Conservation (phyloP, 495 filamentous ascomycete species). For the Xylaria flabelliformis region DNA sequence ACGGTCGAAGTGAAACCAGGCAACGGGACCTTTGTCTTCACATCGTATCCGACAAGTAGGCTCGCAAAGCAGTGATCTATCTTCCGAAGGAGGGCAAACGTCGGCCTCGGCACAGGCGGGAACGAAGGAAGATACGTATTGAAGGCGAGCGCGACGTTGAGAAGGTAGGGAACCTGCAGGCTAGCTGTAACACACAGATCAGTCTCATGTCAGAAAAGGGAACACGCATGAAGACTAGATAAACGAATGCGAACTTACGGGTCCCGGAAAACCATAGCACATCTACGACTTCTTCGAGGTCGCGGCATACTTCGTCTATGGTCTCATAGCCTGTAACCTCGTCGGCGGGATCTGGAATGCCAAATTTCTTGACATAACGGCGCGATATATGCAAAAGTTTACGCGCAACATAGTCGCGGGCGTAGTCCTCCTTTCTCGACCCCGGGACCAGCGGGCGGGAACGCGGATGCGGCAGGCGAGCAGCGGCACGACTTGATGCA, state of each 20-base stretch:
- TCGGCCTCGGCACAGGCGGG: conserved; percentile 66
- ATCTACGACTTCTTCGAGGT: conserved; percentile 74
- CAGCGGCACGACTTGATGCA: conserved; percentile 49
- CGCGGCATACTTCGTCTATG: conserved; percentile 70
- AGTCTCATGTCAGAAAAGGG: neutral
- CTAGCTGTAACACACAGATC: conserved; percentile 56
- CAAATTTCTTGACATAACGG: conserved; percentile 77
- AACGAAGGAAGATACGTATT: conserved; percentile 70
- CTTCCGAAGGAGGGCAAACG: conserved; percentile 73
- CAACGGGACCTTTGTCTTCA: conserved; percentile 66
- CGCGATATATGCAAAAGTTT: conserved; percentile 68
- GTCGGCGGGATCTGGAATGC: conserved; percentile 57
- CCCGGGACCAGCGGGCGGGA: conserved; percentile 69
- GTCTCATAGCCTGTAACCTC: conserved; percentile 68
- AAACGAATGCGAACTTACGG: conserved; percentile 59
- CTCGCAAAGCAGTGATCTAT: conserved; percentile 79
- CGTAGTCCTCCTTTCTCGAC: conserved; percentile 75
- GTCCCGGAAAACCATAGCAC: conserved; percentile 84
- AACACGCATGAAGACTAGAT: conserved; percentile 17
- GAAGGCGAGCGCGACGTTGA: conserved; percentile 74
- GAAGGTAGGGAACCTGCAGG: conserved; percentile 82
- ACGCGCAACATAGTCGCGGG: conserved; percentile 71
- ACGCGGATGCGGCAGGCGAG: conserved; percentile 68
- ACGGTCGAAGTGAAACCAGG: conserved; percentile 70
- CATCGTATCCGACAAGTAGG: conserved; percentile 69